A percentile compares a stretch with the other conserved stretches of the same genome.
Evolutionary conservation across 2,329 filamentous ascomycete genomes (phyloP).

Genomic region (Ciborinia camelliae): DNA sequence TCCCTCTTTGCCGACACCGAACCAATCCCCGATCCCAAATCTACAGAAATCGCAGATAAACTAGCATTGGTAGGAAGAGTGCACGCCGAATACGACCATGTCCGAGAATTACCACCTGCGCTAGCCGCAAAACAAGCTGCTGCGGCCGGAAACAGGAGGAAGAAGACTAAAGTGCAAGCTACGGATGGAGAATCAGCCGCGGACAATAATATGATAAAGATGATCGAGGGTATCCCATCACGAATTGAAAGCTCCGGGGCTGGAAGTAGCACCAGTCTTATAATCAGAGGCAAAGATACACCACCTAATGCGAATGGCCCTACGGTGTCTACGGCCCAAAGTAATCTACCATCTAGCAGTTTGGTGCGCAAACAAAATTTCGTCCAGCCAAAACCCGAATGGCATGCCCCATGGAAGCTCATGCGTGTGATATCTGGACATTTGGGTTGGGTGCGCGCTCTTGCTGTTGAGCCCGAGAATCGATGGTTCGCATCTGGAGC

Average conservation of each 20-base stretch:
- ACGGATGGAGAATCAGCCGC: conserved; percentile 28
- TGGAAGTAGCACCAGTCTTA: conserved; percentile 53
- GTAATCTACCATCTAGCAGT: conserved; percentile 48
- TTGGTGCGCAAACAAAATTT: conserved; percentile 58
- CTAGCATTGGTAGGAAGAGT: conserved; percentile 34
- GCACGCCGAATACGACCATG: conserved; percentile 67
- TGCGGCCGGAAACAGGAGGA: conserved; percentile 56
- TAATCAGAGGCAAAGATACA: conserved; percentile 46
- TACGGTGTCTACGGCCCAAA: conserved; percentile 41
- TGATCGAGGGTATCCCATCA: conserved; percentile 61
- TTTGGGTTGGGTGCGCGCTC: conserved; percentile 84
- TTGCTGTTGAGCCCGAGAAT: conserved; percentile 93
- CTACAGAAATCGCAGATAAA: conserved; percentile 33
- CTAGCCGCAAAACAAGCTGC: conserved; percentile 76
- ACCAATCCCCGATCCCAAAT: conserved; percentile 24
- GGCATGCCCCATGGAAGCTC: conserved; percentile 98
- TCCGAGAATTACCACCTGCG: conserved; percentile 71
- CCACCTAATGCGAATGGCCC: conserved; percentile 55
- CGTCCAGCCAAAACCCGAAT: conserved; percentile 75
- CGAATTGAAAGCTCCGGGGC: conserved; percentile 32
- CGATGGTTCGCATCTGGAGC: conserved; percentile 97
- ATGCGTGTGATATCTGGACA: conserved; percentile 97
- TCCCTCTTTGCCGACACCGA: conserved; percentile 40
- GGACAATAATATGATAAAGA: conserved; percentile 54
- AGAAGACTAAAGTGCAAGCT: conserved; percentile 54